Conservation (phyloP, 225 moss, liverwort and hornwort genomes). For the Pseudisothecium myosuroides region DNA sequence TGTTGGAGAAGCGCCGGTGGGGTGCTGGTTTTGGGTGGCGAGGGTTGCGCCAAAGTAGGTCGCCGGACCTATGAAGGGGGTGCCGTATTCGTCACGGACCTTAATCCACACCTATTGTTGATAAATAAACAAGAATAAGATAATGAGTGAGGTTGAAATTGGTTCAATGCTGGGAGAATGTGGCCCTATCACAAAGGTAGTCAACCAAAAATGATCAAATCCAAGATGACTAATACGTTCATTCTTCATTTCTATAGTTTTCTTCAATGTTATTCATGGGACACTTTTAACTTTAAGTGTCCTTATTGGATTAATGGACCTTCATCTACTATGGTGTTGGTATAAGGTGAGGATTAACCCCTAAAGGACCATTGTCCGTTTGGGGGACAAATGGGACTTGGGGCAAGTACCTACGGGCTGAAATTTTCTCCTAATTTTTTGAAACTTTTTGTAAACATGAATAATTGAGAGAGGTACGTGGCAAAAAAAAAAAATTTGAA, state of each 20-base stretch:
- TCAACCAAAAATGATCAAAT: too few relatives aligned
- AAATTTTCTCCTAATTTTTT: too few relatives aligned
- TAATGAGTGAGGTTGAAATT: not conserved
- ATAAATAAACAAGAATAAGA: not conserved
- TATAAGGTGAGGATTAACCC: not conserved
- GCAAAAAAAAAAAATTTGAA: too few relatives aligned
- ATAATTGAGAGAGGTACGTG: too few relatives aligned
- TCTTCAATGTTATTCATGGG: not conserved
- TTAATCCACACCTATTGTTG: conserved; percentile 28
- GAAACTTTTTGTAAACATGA: too few relatives aligned
- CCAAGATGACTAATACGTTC: not conserved
- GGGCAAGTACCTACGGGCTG: too few relatives aligned
- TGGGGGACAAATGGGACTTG: too few relatives aligned
- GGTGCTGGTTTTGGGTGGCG: not conserved
- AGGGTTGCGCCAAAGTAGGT: not conserved
- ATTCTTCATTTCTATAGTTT: not conserved
- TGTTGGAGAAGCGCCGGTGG: not conserved
- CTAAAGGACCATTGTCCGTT: too few relatives aligned
- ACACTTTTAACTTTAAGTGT: not conserved
- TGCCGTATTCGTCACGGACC: not conserved
- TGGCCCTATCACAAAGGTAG: too few relatives aligned
- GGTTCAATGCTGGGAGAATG: too few relatives aligned
- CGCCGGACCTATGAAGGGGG: not conserved
- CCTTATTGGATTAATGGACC: not conserved
- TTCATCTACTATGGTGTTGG: conserved; percentile 22